A percentile compares a stretch with the other conserved stretches of the same genome.
These are phyloP conservation scores for Tubosaeta sp. DNA, from an alignment of 768 basidiomycete species.

Conservation along the genomic window DNA sequence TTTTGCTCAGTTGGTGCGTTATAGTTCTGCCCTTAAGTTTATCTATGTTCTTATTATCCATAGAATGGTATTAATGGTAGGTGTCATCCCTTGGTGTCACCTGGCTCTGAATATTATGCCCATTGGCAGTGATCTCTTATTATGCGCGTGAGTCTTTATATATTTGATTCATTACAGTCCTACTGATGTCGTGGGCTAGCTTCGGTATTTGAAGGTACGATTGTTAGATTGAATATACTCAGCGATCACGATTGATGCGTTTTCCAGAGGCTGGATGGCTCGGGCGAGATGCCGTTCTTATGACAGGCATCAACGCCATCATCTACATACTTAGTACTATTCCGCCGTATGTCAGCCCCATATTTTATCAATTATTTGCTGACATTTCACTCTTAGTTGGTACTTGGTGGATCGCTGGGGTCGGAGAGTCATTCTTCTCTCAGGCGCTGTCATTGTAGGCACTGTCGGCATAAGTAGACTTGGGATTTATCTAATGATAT, in stretches of 20 bases:
- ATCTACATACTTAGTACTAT: slow-evolving; percentile 78
- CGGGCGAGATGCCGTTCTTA: slow-evolving; percentile 87
- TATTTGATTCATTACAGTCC: not conserved
- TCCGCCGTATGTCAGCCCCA: slow-evolving; percentile 61
- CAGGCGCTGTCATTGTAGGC: slow-evolving; percentile 75
- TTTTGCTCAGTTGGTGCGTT: slow-evolving; percentile 86
- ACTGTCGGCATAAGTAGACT: not conserved
- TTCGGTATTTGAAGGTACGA: slow-evolving; percentile 84
- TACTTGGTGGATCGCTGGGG: slow-evolving; percentile 92
- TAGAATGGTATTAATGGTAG: slow-evolving; percentile 94
- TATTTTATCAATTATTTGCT: slow-evolving; percentile 3
- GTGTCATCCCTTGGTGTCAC: slow-evolving; percentile 13
- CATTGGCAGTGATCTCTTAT: slow-evolving; percentile 78
- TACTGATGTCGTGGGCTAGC: slow-evolving; percentile 40
- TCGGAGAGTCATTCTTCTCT: slow-evolving; percentile 78
- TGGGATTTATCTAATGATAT: slow-evolving; percentile 2
- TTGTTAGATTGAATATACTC: not conserved
- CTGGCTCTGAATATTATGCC: slow-evolving; percentile 5
- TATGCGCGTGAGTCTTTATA: slow-evolving; percentile 70
- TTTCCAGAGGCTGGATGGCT: slow-evolving; percentile 87
- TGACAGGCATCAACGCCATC: slow-evolving; percentile 91
- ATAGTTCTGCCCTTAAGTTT: not conserved
- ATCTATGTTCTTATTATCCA: slow-evolving; percentile 1
- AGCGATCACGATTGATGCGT: slow-evolving; percentile 9
- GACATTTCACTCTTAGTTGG: slow-evolving; percentile 56